Evolutionary conservation across 768 basidiomycete genomes (phyloP).

Genomic region (Artomyces pyxidatus): DNA sequence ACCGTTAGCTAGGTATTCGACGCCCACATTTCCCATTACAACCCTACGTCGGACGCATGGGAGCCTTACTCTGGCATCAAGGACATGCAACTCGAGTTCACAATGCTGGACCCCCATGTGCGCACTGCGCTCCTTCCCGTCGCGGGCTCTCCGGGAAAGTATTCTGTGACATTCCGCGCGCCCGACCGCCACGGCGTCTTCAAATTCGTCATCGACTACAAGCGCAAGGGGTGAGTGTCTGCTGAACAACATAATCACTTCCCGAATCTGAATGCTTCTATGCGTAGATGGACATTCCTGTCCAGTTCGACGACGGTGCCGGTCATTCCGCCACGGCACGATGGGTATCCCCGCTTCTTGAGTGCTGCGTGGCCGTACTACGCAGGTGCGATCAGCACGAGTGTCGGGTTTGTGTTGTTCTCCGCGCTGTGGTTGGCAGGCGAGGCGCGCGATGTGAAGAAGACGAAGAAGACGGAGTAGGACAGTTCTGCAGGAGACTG

Average conservation of each 20-base stretch:
- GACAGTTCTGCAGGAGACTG: not conserved
- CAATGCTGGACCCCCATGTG: slow-evolving; percentile 97
- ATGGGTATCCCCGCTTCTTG: slow-evolving; percentile 93
- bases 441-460: slow-evolving; percentile 61
- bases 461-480: slow-evolving; percentile 31
- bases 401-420: slow-evolving; percentile 79
- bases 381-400: slow-evolving; percentile 81
- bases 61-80: slow-evolving; percentile 57
- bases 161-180: slow-evolving; percentile 76
- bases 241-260: not conserved
- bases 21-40: slow-evolving; percentile 63
- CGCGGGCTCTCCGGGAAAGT: slow-evolving; percentile 50
- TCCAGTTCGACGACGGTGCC: slow-evolving; percentile 69
- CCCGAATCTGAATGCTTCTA: slow-evolving; percentile 1
- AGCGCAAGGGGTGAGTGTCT: slow-evolving; percentile 81
- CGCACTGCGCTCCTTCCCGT: slow-evolving; percentile 68
- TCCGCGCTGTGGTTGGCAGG: slow-evolving; percentile 82
- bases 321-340: slow-evolving; percentile 89
- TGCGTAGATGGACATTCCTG: slow-evolving; percentile 62
- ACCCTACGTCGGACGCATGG: slow-evolving; percentile 53
- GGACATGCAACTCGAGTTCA: slow-evolving; percentile 92
- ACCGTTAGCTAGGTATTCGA: slow-evolving; percentile 55
- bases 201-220: slow-evolving; percentile 90
- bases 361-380: slow-evolving; percentile 97
- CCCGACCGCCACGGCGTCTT: slow-evolving; percentile 98